Base-by-base conservation (phyloP, 2,329 filamentous ascomycete species). In the Colletotrichum cordylinicola region DNA sequence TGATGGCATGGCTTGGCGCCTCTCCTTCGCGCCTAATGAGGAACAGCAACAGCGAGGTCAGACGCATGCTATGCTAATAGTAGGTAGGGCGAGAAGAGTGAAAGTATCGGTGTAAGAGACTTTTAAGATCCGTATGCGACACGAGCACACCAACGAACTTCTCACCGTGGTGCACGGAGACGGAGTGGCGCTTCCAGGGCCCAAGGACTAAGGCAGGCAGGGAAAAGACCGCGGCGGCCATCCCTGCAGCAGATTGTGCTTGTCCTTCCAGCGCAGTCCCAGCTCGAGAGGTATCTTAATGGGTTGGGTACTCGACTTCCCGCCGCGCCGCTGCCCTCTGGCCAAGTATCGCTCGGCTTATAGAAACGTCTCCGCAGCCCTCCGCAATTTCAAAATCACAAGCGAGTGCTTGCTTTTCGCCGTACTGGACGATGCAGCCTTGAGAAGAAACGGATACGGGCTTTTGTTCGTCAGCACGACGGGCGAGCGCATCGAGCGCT, bases 341-440 rank as follows among this genome's bases (percentile, higher is more conserved):
- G 33, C 33, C 35, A 37, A 52, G 68, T 70, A 70, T 35, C 58
- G 3, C 24, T 35, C 39, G 10, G 31, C 60, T 29, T 24, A 43
- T 12, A 33, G 48, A 16, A n/a, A 21, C 39, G 24, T 43, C 52
- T 58, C 48, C 55, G 37, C 31, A 60, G 39, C 64, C 43, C 56
- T 60, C 39, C 56, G 56, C 64, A 62, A 58, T 68, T 37, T 73
- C 64, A 27, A 56, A 52, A 62, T 64, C 64, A 64, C 70, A 65
- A 65, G 70, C 70, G 64, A 73, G 70, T 56, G 24, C 56, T 68
- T 73, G 56, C 58, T 60, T 69, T 48, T 72, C 15, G 48, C 56
- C 64, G 33, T 52, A 52, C 58, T 31, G 64, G 27, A 64, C n/a
- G 27, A 75, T 60, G 70, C 55, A 27, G 55, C 68, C 43, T 21